Conservation (phyloP, 129 eudicot species). For the Pseudognaphalium luteoalbum region DNA sequence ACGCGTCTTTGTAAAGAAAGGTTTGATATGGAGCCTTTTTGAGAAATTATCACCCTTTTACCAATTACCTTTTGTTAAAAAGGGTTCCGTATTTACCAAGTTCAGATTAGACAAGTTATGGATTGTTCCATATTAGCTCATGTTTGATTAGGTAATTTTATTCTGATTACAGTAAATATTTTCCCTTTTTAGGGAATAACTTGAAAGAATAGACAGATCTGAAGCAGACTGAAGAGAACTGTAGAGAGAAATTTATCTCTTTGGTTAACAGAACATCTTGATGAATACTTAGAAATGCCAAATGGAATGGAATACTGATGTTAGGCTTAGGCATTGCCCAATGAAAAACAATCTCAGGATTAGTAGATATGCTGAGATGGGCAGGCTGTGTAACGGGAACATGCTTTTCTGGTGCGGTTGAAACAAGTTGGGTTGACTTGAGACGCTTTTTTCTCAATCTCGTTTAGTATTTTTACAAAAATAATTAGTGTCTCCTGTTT, state of each 20-base stretch:
- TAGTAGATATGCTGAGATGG: background rate
- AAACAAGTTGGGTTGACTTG: background rate
- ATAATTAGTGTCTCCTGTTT: background rate
- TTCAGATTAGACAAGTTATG: too few relatives aligned
- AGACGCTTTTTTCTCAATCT: background rate
- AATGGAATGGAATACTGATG: conserved; percentile 4
- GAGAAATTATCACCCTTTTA: background rate
- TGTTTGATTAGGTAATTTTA: conserved; percentile 14
- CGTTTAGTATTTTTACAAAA: background rate
- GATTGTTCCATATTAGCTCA: conserved; percentile 16
- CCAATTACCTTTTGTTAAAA: conserved; percentile 5
- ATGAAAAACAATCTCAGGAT: background rate
- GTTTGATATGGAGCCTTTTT: background rate
- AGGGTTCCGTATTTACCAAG: conserved; percentile 9
- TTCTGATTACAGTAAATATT: background rate
- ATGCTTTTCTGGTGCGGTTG: background rate
- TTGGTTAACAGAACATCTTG: conserved; percentile 11
- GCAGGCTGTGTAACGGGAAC: background rate
- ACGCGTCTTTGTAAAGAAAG: background rate
- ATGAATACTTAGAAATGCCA: background rate
- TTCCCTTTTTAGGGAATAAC: background rate
- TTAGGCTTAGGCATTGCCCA: conserved; percentile 1
- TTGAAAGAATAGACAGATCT: conserved; percentile 8
- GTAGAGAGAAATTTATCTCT: conserved; percentile 12
- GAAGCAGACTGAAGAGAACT: background rate